A percentile compares a stretch with the other conserved stretches of the same genome.
Conservation (phyloP, 306 rosid genomes). For the Glycine tomentella region DNA sequence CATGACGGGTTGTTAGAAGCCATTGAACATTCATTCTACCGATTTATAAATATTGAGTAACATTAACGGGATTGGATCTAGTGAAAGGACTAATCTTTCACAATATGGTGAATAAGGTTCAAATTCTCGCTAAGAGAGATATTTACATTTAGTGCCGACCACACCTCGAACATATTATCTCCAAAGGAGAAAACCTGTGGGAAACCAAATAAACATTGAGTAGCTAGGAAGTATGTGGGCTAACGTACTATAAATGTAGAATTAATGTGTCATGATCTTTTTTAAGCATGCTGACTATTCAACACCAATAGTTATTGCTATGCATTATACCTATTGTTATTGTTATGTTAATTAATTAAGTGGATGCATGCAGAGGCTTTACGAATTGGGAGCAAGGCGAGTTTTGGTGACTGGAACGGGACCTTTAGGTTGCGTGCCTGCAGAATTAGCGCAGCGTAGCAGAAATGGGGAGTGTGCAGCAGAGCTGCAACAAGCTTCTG, state of each 20-base stretch:
- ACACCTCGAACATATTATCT: no score
- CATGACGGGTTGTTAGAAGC: background rate
- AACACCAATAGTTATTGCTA: background rate
- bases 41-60: background rate
- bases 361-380: slow-evolving; percentile 63
- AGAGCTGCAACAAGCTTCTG: slow-evolving; percentile 63
- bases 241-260: background rate
- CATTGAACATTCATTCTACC: background rate
- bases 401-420: slow-evolving; percentile 80
- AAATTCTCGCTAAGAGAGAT: no score
- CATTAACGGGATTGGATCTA: no score
- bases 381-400: slow-evolving; percentile 71
- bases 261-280: background rate
- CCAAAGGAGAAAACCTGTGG: no score
- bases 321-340: background rate
- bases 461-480: slow-evolving; percentile 62
- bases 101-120: no score
- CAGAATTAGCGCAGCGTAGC: slow-evolving; percentile 66
- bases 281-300: background rate
- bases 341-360: background rate
- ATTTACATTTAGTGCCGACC: no score
- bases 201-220: no score
- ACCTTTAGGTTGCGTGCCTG: slow-evolving; percentile 80
- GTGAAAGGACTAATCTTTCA: no score
- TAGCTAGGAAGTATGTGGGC: background rate